Base-by-base conservation (phyloP, 352 stramenopile genomes). In the Globisporangium rhizosaccharum region DNA sequence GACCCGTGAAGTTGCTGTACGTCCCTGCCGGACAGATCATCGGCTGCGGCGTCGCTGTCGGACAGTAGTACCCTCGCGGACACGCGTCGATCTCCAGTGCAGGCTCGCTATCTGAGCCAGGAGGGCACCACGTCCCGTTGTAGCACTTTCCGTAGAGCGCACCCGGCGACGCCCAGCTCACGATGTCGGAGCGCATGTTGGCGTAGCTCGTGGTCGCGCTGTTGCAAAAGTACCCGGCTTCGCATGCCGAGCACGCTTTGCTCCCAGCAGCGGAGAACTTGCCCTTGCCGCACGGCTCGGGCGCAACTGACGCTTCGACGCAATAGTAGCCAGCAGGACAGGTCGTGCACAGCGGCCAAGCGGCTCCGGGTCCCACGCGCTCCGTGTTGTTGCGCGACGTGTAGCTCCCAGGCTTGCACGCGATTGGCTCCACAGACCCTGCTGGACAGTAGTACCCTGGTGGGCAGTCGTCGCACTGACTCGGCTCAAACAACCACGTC, bases 271-370 rank as follows among this genome's bases (percentile, higher is more conserved):
- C 51, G 0, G 85, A 92, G 51, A 72, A 90, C 25, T 66, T 77
- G 3, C 88, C 88, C 30, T 80, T 84, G 1, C 79, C 72, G 56
- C 91, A 97, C n/a, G 76, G 67, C 23, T 70, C 67, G 7, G 90
- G 87, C 15, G 52, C 62, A 7, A 79, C 69, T 0, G 82, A 79
- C 0, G 69, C 88, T 25, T 90, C 70, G 0, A 82, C 63, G 63
- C 92, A 97, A 53, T 76, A 96, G 66, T 78, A 96, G 3, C 91
- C 91, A 3, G 79, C 75, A 0, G 88, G 82, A 56, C 91, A 97
- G 5, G 63, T 65, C 20, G 77, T 72, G 54, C 92, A 97, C 36
- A 65, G 54, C 0, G 82, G 82, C 68, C 72, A 95, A 6, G 67
- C 57, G 3, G 60, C 36, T 28, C 73, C 84, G 2, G 87, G 75